These are phyloP conservation scores for Sideroxylon spinosum DNA, from an alignment of 179 eudicot species.

Conservation along the genomic window DNA sequence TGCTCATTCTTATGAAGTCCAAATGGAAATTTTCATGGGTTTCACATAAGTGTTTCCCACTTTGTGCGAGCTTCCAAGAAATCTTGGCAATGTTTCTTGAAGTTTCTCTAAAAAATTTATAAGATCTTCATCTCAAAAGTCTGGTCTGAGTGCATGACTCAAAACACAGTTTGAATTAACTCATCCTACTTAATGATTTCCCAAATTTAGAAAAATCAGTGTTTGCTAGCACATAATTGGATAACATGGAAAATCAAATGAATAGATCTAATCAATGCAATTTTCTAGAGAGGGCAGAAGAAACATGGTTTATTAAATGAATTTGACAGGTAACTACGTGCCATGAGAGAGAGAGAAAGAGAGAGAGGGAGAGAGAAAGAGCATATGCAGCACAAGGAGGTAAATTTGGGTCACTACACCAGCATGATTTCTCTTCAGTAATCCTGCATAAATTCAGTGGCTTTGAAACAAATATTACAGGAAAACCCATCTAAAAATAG, in stretches of 20 bases:
- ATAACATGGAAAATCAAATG: background rate
- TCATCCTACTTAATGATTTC: background rate
- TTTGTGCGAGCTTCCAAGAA: too few relatives aligned
- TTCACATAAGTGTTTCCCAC: too few relatives aligned
- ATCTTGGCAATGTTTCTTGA: too few relatives aligned
- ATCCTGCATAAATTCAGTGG: slow-evolving; percentile 31
- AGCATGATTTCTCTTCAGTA: slow-evolving; percentile 88
- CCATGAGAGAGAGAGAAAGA: background rate
- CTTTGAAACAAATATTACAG: background rate
- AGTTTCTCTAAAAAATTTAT: too few relatives aligned
- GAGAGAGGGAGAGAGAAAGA: slow-evolving; percentile 24
- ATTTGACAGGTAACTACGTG: background rate
- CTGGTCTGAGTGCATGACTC: background rate
- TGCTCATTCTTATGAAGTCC: too few relatives aligned
- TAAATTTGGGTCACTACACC: slow-evolving; percentile 81
- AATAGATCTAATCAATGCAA: background rate
- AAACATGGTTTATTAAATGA: background rate
- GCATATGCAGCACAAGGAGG: slow-evolving; percentile 98
- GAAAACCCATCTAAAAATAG: background rate
- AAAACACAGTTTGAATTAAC: background rate
- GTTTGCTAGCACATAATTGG: background rate
- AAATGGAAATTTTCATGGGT: too few relatives aligned
- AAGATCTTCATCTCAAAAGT: background rate
- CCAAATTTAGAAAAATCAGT: background rate
- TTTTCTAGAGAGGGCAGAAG: background rate